phyloP scores from a whole-genome alignment of 352 stramenopile genomes.

The Peronospora tabacina region DNA sequence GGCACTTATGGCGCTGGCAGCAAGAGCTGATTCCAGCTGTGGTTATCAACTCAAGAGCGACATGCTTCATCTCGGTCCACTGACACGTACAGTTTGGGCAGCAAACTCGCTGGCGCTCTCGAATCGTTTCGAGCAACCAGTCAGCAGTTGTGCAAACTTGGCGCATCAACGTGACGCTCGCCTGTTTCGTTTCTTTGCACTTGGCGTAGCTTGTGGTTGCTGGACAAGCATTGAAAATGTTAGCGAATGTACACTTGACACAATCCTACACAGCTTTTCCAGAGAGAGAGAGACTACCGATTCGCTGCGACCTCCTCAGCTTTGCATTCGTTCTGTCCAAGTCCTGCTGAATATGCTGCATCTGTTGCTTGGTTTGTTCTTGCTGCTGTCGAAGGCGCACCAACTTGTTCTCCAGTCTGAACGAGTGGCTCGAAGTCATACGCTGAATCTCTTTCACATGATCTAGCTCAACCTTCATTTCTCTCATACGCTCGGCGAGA shows the following conservation, averaged over 20 bases:
- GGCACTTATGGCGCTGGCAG: slow-evolving; percentile 6
- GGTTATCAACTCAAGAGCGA: slow-evolving; percentile 7
- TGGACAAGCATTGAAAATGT: slow-evolving; percentile 20
- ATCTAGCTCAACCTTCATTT: slow-evolving; percentile 22
- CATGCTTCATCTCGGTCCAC: slow-evolving; percentile 14
- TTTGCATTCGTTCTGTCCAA: slow-evolving; percentile 21
- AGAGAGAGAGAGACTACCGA: slow-evolving; percentile 18
- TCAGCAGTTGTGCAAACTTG: slow-evolving; percentile 6
- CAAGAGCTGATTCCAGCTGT: not conserved
- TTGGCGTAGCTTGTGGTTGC: slow-evolving; percentile 16
- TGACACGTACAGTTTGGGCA: slow-evolving; percentile 12
- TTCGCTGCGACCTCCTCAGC: slow-evolving; percentile 28
- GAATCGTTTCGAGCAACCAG: slow-evolving; percentile 17
- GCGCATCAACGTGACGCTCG: slow-evolving; percentile 5
- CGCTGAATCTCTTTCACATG: slow-evolving; percentile 20
- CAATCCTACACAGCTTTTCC: slow-evolving; percentile 1
- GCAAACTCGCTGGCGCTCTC: slow-evolving; percentile 1
- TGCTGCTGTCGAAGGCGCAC: slow-evolving; percentile 23
- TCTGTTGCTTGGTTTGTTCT: slow-evolving; percentile 12
- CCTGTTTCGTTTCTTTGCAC: slow-evolving; percentile 6
- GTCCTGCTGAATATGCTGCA: slow-evolving; percentile 20
- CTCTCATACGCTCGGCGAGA: slow-evolving; percentile 15
- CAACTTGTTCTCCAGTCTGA: slow-evolving; percentile 26
- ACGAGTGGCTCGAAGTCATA: slow-evolving; percentile 31
- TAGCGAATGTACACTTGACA: slow-evolving; percentile 2